Percentiles rank a stretch among this genome's conserved stretches.
These are phyloP conservation scores for Pichia norvegensis DNA, from an alignment of 1,139 yeast genomes.

Conservation along the genomic window DNA sequence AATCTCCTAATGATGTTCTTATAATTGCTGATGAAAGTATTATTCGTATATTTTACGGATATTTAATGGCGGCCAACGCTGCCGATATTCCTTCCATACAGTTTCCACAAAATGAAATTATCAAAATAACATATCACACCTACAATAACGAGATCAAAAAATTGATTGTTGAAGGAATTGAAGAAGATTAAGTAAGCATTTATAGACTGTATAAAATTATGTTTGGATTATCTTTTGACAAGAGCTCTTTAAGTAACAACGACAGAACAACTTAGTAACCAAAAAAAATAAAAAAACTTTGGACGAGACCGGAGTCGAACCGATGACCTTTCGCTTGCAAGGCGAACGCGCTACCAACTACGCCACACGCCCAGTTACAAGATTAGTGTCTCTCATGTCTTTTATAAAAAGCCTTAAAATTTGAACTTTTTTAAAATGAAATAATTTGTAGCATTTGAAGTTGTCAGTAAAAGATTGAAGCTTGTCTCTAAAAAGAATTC, in stretches of 20 bases:
- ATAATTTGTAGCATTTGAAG: too few species aligned
- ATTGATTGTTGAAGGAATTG: constrained; percentile 32
- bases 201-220: background rate
- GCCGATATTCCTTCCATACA: constrained; percentile 72
- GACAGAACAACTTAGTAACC: too few species aligned
- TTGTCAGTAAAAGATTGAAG: too few species aligned
- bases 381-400: too few species aligned
- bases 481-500: too few species aligned
- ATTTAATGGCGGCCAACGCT: constrained; percentile 86
- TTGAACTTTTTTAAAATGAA: too few species aligned
- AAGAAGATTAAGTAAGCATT: constrained; percentile 1
- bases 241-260: too few species aligned
- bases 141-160: constrained; percentile 68
- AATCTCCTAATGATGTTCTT: constrained; percentile 79
- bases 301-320: constrained; percentile 65
- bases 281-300: constrained; percentile 14
- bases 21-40: constrained; percentile 93
- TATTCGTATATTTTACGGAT: constrained; percentile 82
- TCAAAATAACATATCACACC: constrained; percentile 83
- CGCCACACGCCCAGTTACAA: constrained; percentile 52
- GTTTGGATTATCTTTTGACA: too few species aligned
- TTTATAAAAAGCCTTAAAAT: constrained; percentile 5
- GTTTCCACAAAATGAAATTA: constrained; percentile 75
- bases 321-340: constrained; percentile 61
- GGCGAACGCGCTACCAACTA: constrained; percentile 67